phyloP scores from a whole-genome alignment of 768 basidiomycete species.

The Calocera viscosa region DNA sequence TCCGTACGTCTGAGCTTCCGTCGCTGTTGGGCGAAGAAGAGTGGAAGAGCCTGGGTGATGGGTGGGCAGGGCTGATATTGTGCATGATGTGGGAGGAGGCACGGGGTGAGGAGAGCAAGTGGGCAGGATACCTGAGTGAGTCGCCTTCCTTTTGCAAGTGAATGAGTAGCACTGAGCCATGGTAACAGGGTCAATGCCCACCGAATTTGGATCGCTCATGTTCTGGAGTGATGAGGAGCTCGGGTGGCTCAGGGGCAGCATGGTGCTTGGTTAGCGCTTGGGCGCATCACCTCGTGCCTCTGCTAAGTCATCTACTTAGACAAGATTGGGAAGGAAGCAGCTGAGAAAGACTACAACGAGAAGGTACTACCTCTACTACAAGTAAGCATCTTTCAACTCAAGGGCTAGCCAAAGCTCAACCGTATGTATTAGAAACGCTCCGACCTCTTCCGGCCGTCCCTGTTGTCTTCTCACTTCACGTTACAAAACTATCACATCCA shows the following conservation, averaged over 20 bases:
- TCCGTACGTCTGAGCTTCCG: conserved; percentile 58
- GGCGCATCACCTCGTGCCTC: conserved; percentile 6
- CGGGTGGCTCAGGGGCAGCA: conserved; percentile 62
- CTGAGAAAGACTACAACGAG: conserved; percentile 55
- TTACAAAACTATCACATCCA: conserved; percentile 70
- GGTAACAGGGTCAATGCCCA: conserved; percentile 52
- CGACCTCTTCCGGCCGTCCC: conserved; percentile 53
- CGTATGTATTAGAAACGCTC: conserved; percentile 42
- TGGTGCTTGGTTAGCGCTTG: conserved; percentile 61
- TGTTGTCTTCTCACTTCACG: conserved; percentile 42
- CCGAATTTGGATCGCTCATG: conserved; percentile 77
- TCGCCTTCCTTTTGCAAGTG: background rate
- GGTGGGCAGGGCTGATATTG: conserved; percentile 82
- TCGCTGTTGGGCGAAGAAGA: conserved; percentile 42
- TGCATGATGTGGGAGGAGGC: conserved; percentile 93
- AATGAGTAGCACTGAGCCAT: background rate
- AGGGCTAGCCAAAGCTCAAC: background rate
- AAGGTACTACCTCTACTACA: conserved; percentile 59
- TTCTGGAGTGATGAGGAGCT: conserved; percentile 76
- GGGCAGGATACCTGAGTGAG: conserved; percentile 60
- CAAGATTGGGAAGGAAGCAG: conserved; percentile 76
- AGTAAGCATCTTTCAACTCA: conserved; percentile 32
- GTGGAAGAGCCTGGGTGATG: conserved; percentile 57
- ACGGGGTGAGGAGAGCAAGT: conserved; percentile 46
- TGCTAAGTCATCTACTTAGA: conserved; percentile 32